phyloP scores from a whole-genome alignment of 305 asterid genomes.

The Ruellia speciosa region DNA sequence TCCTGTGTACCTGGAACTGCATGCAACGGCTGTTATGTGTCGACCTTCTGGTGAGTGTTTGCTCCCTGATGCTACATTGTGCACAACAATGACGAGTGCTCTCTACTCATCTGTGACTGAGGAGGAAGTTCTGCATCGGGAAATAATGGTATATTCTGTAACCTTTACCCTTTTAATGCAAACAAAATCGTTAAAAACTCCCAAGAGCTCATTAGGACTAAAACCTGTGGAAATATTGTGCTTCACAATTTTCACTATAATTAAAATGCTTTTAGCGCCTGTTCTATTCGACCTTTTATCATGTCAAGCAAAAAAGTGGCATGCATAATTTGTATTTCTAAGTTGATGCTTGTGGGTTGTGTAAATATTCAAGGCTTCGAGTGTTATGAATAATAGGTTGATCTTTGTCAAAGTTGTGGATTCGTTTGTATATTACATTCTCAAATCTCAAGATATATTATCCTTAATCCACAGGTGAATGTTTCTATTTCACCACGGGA shows the following conservation, averaged over 20 bases:
- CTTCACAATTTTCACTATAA: too few relatives aligned
- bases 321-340: too few relatives aligned
- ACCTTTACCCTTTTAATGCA: conserved; percentile 1
- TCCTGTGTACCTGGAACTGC: conserved; percentile 72
- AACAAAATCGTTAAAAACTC: too few relatives aligned
- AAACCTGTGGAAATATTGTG: too few relatives aligned
- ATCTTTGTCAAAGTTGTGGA: background rate
- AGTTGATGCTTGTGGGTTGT: too few relatives aligned
- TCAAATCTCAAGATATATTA: conserved; percentile 11
- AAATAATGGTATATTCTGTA: conserved; percentile 58
- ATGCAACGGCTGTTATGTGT: conserved; percentile 75
- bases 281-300: too few relatives aligned
- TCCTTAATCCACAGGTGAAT: conserved; percentile 47
- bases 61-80: conserved; percentile 81
- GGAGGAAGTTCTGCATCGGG: conserved; percentile 68
- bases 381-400: background rate
- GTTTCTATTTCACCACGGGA: conserved; percentile 57
- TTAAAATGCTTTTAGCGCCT: too few relatives aligned
- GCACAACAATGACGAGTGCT: conserved; percentile 78
- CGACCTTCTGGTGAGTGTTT: conserved; percentile 85
- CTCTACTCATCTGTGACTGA: conserved; percentile 74
- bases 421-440: conserved; percentile 1
- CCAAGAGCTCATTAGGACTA: too few relatives aligned
- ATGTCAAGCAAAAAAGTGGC: too few relatives aligned
- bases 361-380: too few relatives aligned